Conservation (phyloP, 2,329 filamentous ascomycete species). For the Paracoccidioides lutzii region DNA sequence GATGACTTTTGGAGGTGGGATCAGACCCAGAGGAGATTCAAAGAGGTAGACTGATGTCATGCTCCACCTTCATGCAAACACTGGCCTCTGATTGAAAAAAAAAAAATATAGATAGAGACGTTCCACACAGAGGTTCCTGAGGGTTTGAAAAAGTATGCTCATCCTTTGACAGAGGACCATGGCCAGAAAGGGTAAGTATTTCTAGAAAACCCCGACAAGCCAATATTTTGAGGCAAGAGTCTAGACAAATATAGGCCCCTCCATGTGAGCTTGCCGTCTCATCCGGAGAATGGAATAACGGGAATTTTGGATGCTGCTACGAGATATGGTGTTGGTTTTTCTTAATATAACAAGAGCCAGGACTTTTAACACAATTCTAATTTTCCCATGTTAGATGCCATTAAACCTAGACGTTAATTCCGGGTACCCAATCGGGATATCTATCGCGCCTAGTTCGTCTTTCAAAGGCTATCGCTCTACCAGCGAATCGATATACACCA, state of each 20-base stretch:
- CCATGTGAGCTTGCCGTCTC: not conserved
- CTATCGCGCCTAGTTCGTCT: conserved; percentile 32
- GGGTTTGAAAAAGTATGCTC: not conserved
- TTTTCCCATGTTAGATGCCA: not conserved
- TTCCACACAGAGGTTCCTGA: not conserved
- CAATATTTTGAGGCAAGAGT: not conserved
- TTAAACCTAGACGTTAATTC: not conserved
- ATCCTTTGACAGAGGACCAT: conserved; percentile 1
- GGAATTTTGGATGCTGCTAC: not conserved
- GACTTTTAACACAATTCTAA: not conserved
- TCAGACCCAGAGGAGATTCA: conserved; percentile 1
- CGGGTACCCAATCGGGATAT: conserved; percentile 41
- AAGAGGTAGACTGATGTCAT: not conserved
- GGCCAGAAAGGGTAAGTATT: not conserved
- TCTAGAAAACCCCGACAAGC: no score
- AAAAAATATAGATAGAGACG: not conserved
- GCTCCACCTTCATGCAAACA: no score
- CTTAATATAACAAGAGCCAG: not conserved
- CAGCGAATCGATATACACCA: conserved; percentile 33
- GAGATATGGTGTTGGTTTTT: not conserved
- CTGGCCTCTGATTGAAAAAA: not conserved
- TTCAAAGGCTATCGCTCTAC: conserved; percentile 34
- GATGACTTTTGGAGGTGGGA: conserved; percentile 18
- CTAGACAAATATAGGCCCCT: not conserved
- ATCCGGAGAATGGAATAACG: not conserved